Base-by-base conservation (phyloP, 2,329 filamentous ascomycete species). In the Pseudogymnoascus verrucosus region DNA sequence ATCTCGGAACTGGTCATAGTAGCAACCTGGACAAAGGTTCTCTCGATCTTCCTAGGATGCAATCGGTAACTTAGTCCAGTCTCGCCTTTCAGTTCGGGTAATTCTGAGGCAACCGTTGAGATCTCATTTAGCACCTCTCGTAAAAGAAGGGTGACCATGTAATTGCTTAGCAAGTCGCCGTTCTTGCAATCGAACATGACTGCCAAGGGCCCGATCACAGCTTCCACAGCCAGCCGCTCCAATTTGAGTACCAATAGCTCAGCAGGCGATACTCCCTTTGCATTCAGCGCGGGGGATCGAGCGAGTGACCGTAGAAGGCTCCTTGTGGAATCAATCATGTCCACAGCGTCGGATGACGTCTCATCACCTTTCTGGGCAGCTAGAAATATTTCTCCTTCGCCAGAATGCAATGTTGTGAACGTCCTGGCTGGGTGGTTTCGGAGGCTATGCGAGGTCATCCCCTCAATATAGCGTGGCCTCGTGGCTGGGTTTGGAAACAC, bases 191-290 rank as follows among this genome's bases (percentile, higher is more conserved):
- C 89, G 61, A 96, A 82, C 7, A 96, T 78, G 1, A 90, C 88
- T 3, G 91, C 93, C 4, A 97, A 79, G 0, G 93, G 88, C 67
- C 96, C 93, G 63, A 96, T 84, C 28, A 95, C 81, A 59, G 87
- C 84, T 66, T 88, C 87, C 68, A 93, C 84, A 1, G 90, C 86
- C 39, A 97, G 79, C 57, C 87, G 88, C 57, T 93, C 89, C 3
- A 98, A 82, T 75, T 96, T 95, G 69, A 84, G 79, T 65, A 84
- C 82, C 6, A 95, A 77, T 67, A 95, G 86, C 37, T 84, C 81
- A 5, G 82, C 78, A 7, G 84, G 81, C 0, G 81, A 79, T 65
- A 88, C 79, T 5, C 81, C 80, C 5, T 83, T 78, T 3, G 85
- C 87, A 60, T 82, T 78, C 1, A 96, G 82, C 3, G 82, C 79